These are phyloP conservation scores for slime mould (Dictyostelium discoideum) DNA, from an alignment of 78 protist genomes.

Conservation along the genomic window DNA sequence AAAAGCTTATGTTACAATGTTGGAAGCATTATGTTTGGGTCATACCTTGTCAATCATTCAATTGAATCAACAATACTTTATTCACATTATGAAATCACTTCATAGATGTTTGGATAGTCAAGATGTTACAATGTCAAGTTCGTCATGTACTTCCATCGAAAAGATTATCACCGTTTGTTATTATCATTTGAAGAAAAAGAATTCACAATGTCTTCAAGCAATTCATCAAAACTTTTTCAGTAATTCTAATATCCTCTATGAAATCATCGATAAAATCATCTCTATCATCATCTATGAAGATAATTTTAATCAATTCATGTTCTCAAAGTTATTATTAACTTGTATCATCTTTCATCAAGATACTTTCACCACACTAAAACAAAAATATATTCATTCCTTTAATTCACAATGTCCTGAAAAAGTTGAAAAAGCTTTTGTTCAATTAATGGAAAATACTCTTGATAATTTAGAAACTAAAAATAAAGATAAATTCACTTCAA, in stretches of 20 bases:
- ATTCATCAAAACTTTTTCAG: slow-evolving; percentile 14
- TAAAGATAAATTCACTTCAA: slow-evolving; percentile 43
- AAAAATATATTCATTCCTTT: slow-evolving; percentile 17
- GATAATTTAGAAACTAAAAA: slow-evolving; percentile 72
- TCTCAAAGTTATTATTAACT: slow-evolving; percentile 41
- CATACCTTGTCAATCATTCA: slow-evolving; percentile 21
- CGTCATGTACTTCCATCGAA: slow-evolving; percentile 39
- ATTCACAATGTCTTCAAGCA: background rate
- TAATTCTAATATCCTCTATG: slow-evolving; percentile 5
- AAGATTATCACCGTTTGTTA: slow-evolving; percentile 22
- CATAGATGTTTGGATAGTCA: slow-evolving; percentile 22
- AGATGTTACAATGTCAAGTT: slow-evolving; percentile 3
- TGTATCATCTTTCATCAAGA: slow-evolving; percentile 62
- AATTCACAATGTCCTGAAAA: slow-evolving; percentile 15
- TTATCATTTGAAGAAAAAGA: slow-evolving; percentile 18
- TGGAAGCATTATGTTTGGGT: slow-evolving; percentile 18
- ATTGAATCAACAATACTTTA: slow-evolving; percentile 10
- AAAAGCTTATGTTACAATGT: background rate
- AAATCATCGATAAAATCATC: slow-evolving; percentile 40
- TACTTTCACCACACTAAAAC: slow-evolving; percentile 8
- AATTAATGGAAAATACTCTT: slow-evolving; percentile 37
- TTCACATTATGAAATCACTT: slow-evolving; percentile 32
- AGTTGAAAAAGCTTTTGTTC: slow-evolving; percentile 32
- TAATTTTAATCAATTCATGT: slow-evolving; percentile 23
- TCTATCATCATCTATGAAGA: slow-evolving; percentile 30